Base-by-base conservation (phyloP, 1,284 basidiomycete genomes). In the Heliocybe sulcata region DNA sequence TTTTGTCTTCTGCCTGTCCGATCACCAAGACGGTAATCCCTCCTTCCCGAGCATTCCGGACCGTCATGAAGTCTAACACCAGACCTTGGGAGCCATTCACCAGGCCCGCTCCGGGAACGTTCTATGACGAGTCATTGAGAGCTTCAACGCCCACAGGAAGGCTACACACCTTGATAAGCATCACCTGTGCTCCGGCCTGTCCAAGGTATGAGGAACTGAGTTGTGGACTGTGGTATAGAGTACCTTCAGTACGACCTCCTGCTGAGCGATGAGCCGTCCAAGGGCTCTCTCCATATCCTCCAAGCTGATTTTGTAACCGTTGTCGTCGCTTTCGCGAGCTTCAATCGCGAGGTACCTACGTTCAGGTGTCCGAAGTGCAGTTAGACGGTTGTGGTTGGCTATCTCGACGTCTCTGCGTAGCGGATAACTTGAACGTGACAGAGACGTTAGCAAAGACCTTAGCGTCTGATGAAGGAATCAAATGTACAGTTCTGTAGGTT, bases 81-180 rank as follows among this genome's bases (percentile, higher is more conserved):
- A 77, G 81, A 26, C 94, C 94, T 66, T 94, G 84, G 23, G 87
- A 91, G 0, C 94, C 94, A 64, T 98, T 98, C 51, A 97, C 94
- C 1, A 98, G 77, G 22, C 73, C 35, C 60, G 75, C 57, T 78
- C 82, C 66, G 68, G 64, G 76, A 51, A 79, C 69, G 57, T 85
- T 85, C 71, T 84, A 45, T 35, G 23, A 25, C 11, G 25, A n/a
- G 14, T 11, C 47, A 59, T 45, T 14, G n/a, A 23, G 19, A 12
- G 54, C 16, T 12, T 10, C 20, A n/a, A 22, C 31, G 25, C 33
- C 45, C 12, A 10, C 9, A 22, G 48, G 48, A 35, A n/a, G 42
- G 20, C 27, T 1, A 52, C 52, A 12, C 54, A 71, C 73, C 75
- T 88, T 68, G 53, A 87, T 79, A 19, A 87, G 67, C 72, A 74